A percentile compares a stretch with the other conserved stretches of the same genome.
Evolutionary conservation across 768 basidiomycete species (phyloP).

Genomic region (Pulveroboletus sp.): DNA sequence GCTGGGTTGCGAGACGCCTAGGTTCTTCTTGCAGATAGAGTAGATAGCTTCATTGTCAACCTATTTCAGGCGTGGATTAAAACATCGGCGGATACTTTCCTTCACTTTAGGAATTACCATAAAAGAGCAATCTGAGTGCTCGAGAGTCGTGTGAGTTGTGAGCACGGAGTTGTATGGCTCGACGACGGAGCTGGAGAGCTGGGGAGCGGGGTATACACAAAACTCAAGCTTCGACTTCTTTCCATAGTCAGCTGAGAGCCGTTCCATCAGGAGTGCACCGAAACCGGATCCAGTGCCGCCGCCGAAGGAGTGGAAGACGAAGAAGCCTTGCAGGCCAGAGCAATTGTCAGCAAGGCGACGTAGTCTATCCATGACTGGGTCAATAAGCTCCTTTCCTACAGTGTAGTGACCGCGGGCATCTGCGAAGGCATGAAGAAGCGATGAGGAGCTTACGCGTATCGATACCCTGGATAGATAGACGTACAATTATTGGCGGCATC

Average conservation of each 20-base stretch:
- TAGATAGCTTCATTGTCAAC: slow-evolving; percentile 99
- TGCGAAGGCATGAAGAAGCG: slow-evolving; percentile 27
- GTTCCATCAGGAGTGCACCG: slow-evolving; percentile 94
- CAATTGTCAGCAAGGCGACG: slow-evolving; percentile 98
- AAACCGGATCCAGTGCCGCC: slow-evolving; percentile 99
- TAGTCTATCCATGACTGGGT: slow-evolving; percentile 94
- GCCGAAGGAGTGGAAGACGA: slow-evolving; percentile 99
- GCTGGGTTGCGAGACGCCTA: slow-evolving; percentile 79
- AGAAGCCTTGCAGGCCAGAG: slow-evolving; percentile 97
- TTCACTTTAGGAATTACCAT: slow-evolving; percentile 54
- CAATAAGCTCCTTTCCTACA: slow-evolving; percentile 97
- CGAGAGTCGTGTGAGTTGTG: slow-evolving; percentile 97
- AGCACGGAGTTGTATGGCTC: slow-evolving; percentile 99
- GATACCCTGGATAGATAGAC: slow-evolving; percentile 22
- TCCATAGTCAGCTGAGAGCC: slow-evolving; percentile 96
- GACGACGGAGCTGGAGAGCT: slow-evolving; percentile 91
- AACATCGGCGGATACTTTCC: not conserved
- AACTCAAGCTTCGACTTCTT: slow-evolving; percentile 99
- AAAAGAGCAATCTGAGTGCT: slow-evolving; percentile 99
- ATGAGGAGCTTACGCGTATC: slow-evolving; percentile 5
- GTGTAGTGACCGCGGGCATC: slow-evolving; percentile 99
- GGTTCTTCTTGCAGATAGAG: slow-evolving; percentile 97
- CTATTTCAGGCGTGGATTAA: slow-evolving; percentile 34
- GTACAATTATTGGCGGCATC: slow-evolving; percentile 99
- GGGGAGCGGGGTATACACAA: slow-evolving; percentile 94